Evolutionary conservation across 78 protist genomes (phyloP), one percentile per base, ranked within the genome.

Genomic region (Dictyostelium discoideum): DNA sequence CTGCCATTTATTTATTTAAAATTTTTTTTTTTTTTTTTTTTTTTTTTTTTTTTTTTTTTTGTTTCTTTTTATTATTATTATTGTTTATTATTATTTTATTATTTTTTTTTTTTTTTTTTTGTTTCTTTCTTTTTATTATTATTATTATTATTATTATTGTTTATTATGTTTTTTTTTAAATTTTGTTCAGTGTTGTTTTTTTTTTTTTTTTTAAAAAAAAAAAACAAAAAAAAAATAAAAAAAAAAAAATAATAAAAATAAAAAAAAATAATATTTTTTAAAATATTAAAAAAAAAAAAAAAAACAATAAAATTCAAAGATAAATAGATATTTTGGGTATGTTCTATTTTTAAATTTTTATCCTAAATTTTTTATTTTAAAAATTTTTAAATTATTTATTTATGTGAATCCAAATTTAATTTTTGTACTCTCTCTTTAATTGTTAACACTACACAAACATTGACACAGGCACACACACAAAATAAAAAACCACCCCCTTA

Each of bases 1-100:
- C 79, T 32, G 74, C 86, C 86, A 81, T 88, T 57, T 32, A n/a
- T n/a, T n/a, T n/a, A n/a, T 78, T 11, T 67, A 0, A 65, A n/a
- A n/a, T 24, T 8, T 54, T 16, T 54, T 1, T 54, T 16, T 10
- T 16, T 54, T 5, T 16, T 44, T 44, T 44, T 79, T 79, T n/a
- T 79, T 79, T 44, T n/a, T 76, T 39, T 10, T 13, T 39, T 76
- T 73, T 9, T 73, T 32, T 32, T 32, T 32, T 32, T 0, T 32
- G 37, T 32, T 32, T 32, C 37, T 32, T 32, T 32, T 32, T 32
- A 32, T 32, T 32, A 32, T 32, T 32, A 32, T 32, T 32, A 32
- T 32, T 32, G 1, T 32, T 32, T 32, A 32, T 32, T 32, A 32
- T 32, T 32, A 32, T 32, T 32, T 32, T 32, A 32, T 32, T 32